Conservation (phyloP, 139 green algal species). For the Closterium sp. region DNA sequence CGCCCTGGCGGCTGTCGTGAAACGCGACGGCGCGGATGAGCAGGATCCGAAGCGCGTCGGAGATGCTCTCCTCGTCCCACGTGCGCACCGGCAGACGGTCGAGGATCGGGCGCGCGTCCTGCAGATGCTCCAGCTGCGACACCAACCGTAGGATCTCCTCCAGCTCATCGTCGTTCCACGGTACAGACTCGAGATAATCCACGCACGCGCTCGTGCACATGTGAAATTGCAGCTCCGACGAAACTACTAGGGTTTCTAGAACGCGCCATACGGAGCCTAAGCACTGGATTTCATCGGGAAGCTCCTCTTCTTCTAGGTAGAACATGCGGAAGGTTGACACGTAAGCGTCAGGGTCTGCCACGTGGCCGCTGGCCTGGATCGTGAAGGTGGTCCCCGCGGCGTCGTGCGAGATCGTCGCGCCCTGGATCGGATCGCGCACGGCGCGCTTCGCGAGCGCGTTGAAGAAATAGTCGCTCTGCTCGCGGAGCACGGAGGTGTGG, state of each 20-base stretch:
- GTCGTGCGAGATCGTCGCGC: background rate
- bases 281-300: background rate
- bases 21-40: constrained; percentile 7
- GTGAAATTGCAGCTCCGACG: background rate
- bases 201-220: constrained; percentile 2
- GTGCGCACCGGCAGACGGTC: constrained; percentile 6
- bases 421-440: background rate
- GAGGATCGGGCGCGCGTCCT: background rate
- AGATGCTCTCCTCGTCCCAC: constrained; percentile 16
- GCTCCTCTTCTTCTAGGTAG: background rate
- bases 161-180: constrained; percentile 10
- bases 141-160: constrained; percentile 4
- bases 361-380: background rate
- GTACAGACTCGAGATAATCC: background rate
- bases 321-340: background rate
- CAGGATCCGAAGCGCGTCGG: background rate
- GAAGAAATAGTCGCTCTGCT: constrained; percentile 16
- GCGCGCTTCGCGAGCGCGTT: constrained; percentile 6
- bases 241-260: background rate
- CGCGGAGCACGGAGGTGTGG: background rate
- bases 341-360: background rate
- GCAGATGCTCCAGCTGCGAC: background rate
- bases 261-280: background rate
- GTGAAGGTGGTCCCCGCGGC: background rate
- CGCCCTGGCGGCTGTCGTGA: background rate